Base-by-base conservation (phyloP, 2,329 filamentous ascomycete genomes). In the Calonectria pseudoturangicola region DNA sequence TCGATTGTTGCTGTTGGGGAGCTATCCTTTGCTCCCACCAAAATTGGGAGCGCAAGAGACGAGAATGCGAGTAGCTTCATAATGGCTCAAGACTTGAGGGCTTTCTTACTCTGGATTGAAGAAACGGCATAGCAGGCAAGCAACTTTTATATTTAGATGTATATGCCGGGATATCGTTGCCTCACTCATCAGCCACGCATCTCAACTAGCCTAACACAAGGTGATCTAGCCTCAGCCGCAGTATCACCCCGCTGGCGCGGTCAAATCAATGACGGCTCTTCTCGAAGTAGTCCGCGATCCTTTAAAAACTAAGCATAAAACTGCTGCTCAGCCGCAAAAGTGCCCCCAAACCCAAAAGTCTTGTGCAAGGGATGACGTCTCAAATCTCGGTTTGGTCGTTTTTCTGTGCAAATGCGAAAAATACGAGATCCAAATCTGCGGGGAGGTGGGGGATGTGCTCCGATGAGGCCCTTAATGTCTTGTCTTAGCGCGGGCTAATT, bases 1-100 rank as follows among this genome's bases (percentile, higher is more conserved):
- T 76, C 68, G 3, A 80, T 68, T 12, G 64, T 69, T 27, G 58
- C 75, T 2, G 71, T 76, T 5, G 77, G 75, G 5, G 21, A 43
- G 4, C 21, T 33, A 33, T 41, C 51, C 4, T 67, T 36, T 48
- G 64, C 68, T 18, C 43, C 56, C 3, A n/a, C 68, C 9, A 73
- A 45, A 10, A 64, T 4, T 1, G 66, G 56, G 15, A 75, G 64
- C 8, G 60, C 33, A 16, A 77, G 25, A 7, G 68, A 48, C 2
- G 66, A 16, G 12, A 56, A 2, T 47, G 50, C 25, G 27, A 72
- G 66, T 9, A 27, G 58, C 45, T 76, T 76, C 70, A 77, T 78
- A 6, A 27, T 66, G 51, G 62, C 13, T 25, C 9, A 2, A 30
- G 28, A 27, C 30, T 25, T n/a, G 25, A 18, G 41, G 16, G 21